These are phyloP conservation scores for Penicillium taxi DNA, from an alignment of 495 filamentous ascomycete genomes.

Conservation along the genomic window DNA sequence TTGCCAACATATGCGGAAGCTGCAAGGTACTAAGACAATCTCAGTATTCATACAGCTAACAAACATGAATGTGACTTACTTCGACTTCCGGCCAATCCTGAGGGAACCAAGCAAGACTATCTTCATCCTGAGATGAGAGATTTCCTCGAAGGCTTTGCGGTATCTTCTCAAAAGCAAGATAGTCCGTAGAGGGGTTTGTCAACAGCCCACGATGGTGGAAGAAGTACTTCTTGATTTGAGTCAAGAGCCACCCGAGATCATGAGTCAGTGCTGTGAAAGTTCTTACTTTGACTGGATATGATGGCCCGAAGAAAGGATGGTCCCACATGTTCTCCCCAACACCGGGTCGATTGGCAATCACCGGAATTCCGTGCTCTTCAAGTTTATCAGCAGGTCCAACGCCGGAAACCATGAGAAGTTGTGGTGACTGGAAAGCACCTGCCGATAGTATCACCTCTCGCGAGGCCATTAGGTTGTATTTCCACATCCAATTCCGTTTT, in stretches of 20 bases:
- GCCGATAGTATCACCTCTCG: conserved; percentile 10
- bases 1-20: conserved; percentile 33
- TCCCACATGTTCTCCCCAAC: conserved; percentile 45
- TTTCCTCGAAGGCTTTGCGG: conserved; percentile 12
- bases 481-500: not conserved
- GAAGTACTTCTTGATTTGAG: conserved; percentile 7
- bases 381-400: conserved; percentile 36
- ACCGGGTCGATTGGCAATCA: conserved; percentile 35
- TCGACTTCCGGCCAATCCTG: conserved; percentile 55
- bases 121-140: conserved; percentile 15
- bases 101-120: conserved; percentile 34
- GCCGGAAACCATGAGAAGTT: conserved; percentile 26
- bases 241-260: conserved; percentile 1
- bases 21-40: conserved; percentile 20
- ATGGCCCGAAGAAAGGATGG: conserved; percentile 26
- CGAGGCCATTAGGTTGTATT: conserved; percentile 9
- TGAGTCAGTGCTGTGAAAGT: conserved; percentile 23
- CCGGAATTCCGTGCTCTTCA: conserved; percentile 25
- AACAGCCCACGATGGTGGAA: conserved; percentile 25
- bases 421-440: conserved; percentile 12
- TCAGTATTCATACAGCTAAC: conserved; percentile 1
- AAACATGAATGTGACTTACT: conserved; percentile 10
- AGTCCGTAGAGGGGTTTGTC: conserved; percentile 38
- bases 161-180: conserved; percentile 43
- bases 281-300: conserved; percentile 30